Conservation (phyloP, 495 filamentous ascomycete genomes). For the Aspergillus haitiensis region DNA sequence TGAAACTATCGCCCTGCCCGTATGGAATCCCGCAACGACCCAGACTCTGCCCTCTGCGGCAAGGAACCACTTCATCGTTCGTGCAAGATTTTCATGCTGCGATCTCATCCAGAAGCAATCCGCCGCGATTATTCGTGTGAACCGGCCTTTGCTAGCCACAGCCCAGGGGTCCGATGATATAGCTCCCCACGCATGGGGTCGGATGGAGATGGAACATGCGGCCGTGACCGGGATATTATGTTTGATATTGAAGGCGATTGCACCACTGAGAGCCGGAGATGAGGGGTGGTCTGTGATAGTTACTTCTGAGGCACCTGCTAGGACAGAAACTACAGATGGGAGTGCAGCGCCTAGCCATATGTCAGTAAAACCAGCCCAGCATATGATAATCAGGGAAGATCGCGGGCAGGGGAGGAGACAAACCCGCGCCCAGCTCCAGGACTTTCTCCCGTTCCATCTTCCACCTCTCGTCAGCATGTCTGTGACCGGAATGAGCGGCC, state of each 20-base stretch:
- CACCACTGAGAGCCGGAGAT: conserved; percentile 57
- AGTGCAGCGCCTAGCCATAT: conserved; percentile 64
- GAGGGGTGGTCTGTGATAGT: conserved; percentile 79
- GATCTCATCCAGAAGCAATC: conserved; percentile 86
- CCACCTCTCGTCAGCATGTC: conserved; percentile 41
- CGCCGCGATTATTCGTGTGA: conserved; percentile 71
- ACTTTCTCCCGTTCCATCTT: conserved; percentile 52
- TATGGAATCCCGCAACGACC: conserved; percentile 81
- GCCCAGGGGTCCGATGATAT: conserved; percentile 55
- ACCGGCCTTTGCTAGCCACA: conserved; percentile 45
- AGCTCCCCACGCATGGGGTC: conserved; percentile 75
- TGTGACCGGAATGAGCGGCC: conserved; percentile 18
- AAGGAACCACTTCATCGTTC: conserved; percentile 73
- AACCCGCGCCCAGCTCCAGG: conserved; percentile 63
- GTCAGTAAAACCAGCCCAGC: no score
- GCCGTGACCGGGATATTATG: conserved; percentile 47
- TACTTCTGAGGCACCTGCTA: conserved; percentile 64
- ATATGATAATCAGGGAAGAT: not conserved
- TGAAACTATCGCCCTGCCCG: conserved; percentile 68
- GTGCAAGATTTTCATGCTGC: conserved; percentile 70
- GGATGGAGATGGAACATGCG: conserved; percentile 37
- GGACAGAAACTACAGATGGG: conserved; percentile 63
- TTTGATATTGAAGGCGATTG: conserved; percentile 61
- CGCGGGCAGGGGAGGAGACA: conserved; percentile 24
- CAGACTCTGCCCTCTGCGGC: conserved; percentile 57